phyloP scores from a whole-genome alignment of 805 yeast species.

The Priceomyces melissophilus region DNA sequence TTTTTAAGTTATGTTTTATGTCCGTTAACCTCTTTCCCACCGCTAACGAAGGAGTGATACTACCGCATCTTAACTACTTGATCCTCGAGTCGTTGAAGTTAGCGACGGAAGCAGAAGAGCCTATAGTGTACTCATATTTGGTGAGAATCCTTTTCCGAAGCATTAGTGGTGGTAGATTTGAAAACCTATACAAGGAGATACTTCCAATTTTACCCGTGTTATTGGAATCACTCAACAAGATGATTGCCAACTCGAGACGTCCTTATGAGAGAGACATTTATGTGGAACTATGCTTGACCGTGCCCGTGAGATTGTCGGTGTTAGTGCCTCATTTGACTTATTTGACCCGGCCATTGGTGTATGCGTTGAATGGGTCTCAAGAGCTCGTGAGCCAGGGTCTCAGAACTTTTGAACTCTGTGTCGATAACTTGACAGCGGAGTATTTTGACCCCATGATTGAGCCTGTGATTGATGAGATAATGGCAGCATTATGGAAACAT shows the following conservation, averaged over 20 bases:
- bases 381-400: constrained; percentile 93
- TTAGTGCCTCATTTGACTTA: constrained; percentile 88
- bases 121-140: constrained; percentile 82
- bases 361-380: constrained; percentile 84
- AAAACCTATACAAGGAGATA: constrained; percentile 85
- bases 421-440: constrained; percentile 92
- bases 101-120: constrained; percentile 85
- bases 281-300: constrained; percentile 91
- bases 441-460: constrained; percentile 96
- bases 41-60: constrained; percentile 79
- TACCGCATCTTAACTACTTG: constrained; percentile 83
- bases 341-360: constrained; percentile 86
- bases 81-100: constrained; percentile 75
- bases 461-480: constrained; percentile 91
- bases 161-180: constrained; percentile 96
- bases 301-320: constrained; percentile 91
- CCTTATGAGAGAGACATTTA: constrained; percentile 92
- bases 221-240: constrained; percentile 77
- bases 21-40: constrained; percentile 89
- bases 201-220: constrained; percentile 86
- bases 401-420: constrained; percentile 91
- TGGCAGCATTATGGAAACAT: constrained; percentile 90
- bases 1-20: constrained; percentile 93
- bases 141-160: constrained; percentile 88
- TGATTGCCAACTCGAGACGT: constrained; percentile 77